Evolutionary conservation across 495 filamentous ascomycete species (phyloP), one percentile per base, ranked within the genome.

Genomic region (Evernia prunastri): DNA sequence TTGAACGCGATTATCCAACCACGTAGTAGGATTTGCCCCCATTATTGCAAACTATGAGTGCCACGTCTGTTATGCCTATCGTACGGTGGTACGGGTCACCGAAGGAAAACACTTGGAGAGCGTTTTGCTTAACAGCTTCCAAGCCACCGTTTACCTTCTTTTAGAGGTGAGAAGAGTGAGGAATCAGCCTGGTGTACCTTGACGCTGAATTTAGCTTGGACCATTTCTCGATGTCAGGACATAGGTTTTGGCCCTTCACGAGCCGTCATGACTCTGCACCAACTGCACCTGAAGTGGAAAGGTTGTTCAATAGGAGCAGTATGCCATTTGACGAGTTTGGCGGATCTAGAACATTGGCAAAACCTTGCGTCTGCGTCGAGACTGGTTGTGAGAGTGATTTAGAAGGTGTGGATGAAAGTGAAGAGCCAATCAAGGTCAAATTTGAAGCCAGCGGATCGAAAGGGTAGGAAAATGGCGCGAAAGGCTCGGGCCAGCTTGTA

Each of bases 41-140:
- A 1, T 33, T 70, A n/a, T 42, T 65, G 8, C 23, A 68, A n/a
- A 56, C 36, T 37, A 37, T 37, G 6, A 37, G 6, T 12, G 12
- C 6, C 36, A 6, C 12, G 36, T 37, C 36, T 37, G 6, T 12
- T 37, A 37, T 37, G 36, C 36, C 6, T 12, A n/a, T n/a, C n/a
- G n/a, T n/a, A n/a, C n/a, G n/a, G n/a, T n/a, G n/a, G n/a, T n/a
- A n/a, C n/a, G n/a, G n/a, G n/a, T n/a, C n/a, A n/a, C n/a, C n/a
- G n/a, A n/a, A n/a, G n/a, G n/a, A n/a, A n/a, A n/a, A n/a, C n/a
- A n/a, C n/a, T n/a, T n/a, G n/a, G n/a, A n/a, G n/a, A n/a, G n/a
- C n/a, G n/a, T n/a, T n/a, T n/a, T n/a, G n/a, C n/a, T n/a, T n/a
- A n/a, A n/a, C n/a, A n/a, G n/a, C n/a, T n/a, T n/a, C n/a, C n/a